Evolutionary conservation across 1,284 basidiomycete species (phyloP).

Genomic region (Ustilago curta): DNA sequence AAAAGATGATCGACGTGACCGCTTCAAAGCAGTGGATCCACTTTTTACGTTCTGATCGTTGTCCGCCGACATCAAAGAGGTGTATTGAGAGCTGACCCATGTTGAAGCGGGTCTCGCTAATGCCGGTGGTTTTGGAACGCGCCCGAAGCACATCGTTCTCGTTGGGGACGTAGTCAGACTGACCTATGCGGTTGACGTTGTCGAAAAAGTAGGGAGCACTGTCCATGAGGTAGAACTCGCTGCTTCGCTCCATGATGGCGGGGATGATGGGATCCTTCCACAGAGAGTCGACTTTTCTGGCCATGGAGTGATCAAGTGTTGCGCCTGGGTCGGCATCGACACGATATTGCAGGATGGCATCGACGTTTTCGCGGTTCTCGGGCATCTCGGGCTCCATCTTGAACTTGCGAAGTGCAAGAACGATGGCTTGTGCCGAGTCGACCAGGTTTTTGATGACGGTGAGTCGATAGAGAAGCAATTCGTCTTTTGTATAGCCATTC

Average conservation of each 20-base stretch:
- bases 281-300: constrained; percentile 81
- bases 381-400: constrained; percentile 84
- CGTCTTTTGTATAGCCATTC: constrained; percentile 85
- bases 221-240: constrained; percentile 97
- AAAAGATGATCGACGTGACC: constrained; percentile 66
- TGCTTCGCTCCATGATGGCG: constrained; percentile 84
- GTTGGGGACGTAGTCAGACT: constrained; percentile 83
- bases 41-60: constrained; percentile 66
- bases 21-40: constrained; percentile 70
- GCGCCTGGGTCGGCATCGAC: constrained; percentile 67
- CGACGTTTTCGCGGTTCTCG: constrained; percentile 76
- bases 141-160: constrained; percentile 90
- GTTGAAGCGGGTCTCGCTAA: constrained; percentile 81
- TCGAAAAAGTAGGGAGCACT: constrained; percentile 92
- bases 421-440: constrained; percentile 83
- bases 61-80: constrained; percentile 67
- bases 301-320: constrained; percentile 71
- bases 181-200: constrained; percentile 83
- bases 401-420: constrained; percentile 89
- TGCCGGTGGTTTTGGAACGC: constrained; percentile 90
- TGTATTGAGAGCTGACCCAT: constrained; percentile 70
- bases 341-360: constrained; percentile 71
- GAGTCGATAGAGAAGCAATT: constrained; percentile 82
- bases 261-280: constrained; percentile 93
- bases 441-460: constrained; percentile 74